Percentiles rank a stretch among this genome's conserved stretches.
Conservation (phyloP, 345 rosid genomes). For the Corchorus capsularis region DNA sequence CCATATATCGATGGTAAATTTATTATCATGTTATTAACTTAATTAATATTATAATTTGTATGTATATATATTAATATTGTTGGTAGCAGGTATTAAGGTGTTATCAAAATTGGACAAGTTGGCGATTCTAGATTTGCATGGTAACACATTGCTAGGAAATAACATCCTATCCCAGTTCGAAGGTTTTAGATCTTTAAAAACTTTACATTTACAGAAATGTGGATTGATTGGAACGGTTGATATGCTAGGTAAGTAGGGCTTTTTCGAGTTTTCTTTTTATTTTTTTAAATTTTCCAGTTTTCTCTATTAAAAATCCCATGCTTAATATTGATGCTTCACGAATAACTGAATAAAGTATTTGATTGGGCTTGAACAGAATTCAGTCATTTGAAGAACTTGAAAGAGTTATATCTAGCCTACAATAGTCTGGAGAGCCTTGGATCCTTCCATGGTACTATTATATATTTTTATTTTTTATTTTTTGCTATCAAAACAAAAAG, state of each 20-base stretch:
- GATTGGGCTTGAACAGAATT: slow-evolving; percentile 1
- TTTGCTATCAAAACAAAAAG: too few relatives aligned
- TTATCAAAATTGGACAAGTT: background rate
- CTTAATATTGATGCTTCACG: too few relatives aligned
- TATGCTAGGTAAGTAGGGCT: background rate
- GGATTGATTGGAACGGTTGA: background rate
- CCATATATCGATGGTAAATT: too few relatives aligned
- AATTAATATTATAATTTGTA: background rate
- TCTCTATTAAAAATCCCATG: too few relatives aligned
- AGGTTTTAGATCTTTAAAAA: background rate
- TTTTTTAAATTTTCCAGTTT: background rate
- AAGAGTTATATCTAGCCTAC: background rate
- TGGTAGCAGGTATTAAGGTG: background rate
- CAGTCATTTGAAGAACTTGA: slow-evolving; percentile 12
- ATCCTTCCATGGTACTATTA: slow-evolving; percentile 17
- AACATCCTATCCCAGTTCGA: background rate
- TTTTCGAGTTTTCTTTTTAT: background rate
- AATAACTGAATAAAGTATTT: background rate
- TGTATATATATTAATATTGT: background rate
- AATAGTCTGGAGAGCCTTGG: slow-evolving; percentile 6
- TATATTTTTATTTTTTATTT: background rate
- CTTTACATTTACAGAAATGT: background rate
- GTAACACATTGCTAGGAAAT: background rate
- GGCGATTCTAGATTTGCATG: background rate
- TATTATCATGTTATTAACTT: background rate